Conservation (phyloP, 1,284 basidiomycete species). For the Cutaneotrichosporon arboriforme region DNA sequence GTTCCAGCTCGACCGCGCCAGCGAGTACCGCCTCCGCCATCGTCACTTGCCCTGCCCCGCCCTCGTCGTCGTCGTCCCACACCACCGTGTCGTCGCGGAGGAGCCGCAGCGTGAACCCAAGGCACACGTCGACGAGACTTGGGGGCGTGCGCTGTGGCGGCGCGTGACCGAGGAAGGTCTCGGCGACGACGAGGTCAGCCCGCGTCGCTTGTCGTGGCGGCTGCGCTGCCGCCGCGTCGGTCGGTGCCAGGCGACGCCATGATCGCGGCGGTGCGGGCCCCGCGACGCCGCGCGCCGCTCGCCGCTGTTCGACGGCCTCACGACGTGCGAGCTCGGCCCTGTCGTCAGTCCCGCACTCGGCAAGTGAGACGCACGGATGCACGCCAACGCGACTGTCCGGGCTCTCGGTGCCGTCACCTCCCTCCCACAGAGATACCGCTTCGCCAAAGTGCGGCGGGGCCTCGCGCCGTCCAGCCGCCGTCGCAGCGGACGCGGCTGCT, state of each 20-base stretch:
- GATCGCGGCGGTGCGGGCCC: conserved; percentile 40
- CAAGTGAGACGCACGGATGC: conserved; percentile 38
- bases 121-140: conserved; percentile 25
- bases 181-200: neutral
- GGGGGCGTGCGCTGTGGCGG: neutral
- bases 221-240: neutral
- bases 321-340: conserved; percentile 37
- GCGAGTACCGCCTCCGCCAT: conserved; percentile 26
- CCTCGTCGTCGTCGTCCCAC: neutral
- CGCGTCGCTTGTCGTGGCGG: neutral
- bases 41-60: conserved; percentile 3
- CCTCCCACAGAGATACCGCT: neutral
- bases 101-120: conserved; percentile 21
- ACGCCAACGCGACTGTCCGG: conserved; percentile 5
- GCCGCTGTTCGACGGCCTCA: conserved; percentile 22
- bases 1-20: conserved; percentile 26
- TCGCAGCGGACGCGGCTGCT: neutral
- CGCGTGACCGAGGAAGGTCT: neutral
- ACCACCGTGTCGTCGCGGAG: conserved; percentile 22
- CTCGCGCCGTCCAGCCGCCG: neutral
- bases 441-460: conserved; percentile 2
- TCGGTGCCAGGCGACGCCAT: conserved; percentile 20
- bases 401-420: no score
- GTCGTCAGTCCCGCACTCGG: neutral
- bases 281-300: conserved; percentile 29